A percentile compares a stretch with the other conserved stretches of the same genome.
Evolutionary conservation across 1,139 yeast species (phyloP).

Genomic region (Blastobotrys serpentis): DNA sequence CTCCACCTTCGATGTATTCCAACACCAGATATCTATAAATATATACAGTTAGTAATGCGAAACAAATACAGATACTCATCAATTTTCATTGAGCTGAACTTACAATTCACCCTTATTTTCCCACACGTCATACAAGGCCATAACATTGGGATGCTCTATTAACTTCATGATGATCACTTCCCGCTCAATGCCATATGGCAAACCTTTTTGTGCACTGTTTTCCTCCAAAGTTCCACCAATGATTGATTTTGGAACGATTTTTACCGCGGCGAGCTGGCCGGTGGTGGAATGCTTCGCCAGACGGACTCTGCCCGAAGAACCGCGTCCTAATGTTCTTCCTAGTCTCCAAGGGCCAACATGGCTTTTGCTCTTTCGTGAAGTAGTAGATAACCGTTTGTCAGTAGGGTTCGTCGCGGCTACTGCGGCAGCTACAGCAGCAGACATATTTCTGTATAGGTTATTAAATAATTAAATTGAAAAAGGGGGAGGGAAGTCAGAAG

Average conservation of each 20-base stretch:
- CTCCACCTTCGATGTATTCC: constrained; percentile 98
- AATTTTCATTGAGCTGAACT: constrained; percentile 15
- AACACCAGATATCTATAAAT: constrained; percentile 61
- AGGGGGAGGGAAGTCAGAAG: neutral
- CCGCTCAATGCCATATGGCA: constrained; percentile 93
- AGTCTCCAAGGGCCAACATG: constrained; percentile 96
- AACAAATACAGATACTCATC: neutral
- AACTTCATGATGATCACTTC: constrained; percentile 92
- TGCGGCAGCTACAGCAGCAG: constrained; percentile 34
- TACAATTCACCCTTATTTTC: constrained; percentile 86
- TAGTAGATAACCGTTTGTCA: constrained; percentile 60
- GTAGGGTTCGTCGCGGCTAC: constrained; percentile 46
- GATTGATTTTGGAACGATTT: constrained; percentile 86
- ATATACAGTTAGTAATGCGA: neutral
- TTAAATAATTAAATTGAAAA: too few species aligned
- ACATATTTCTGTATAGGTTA: neutral
- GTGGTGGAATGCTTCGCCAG: constrained; percentile 82
- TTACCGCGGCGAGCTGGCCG: constrained; percentile 93
- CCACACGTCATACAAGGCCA: constrained; percentile 98
- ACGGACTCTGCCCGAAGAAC: constrained; percentile 92
- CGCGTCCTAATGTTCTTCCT: constrained; percentile 92
- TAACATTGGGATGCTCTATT: constrained; percentile 87
- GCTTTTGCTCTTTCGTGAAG: constrained; percentile 52
- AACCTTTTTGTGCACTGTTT: constrained; percentile 48
- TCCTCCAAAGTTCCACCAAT: constrained; percentile 41